phyloP scores from a whole-genome alignment of 1,284 basidiomycete species.

The Inonotus obliquus region DNA sequence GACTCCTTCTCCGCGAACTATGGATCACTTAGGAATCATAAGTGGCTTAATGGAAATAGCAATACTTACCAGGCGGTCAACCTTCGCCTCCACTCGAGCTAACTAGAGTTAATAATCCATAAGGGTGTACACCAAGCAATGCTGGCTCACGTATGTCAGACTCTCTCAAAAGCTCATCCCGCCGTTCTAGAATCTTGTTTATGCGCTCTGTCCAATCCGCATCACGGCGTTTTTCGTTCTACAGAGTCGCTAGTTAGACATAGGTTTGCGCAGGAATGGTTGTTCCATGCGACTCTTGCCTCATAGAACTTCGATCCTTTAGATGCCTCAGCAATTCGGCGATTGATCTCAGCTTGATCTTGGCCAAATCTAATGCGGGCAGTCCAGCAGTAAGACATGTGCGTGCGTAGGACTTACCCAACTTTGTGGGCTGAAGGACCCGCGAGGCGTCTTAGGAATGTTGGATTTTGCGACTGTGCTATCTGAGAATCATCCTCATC shows the following conservation, averaged over 20 bases:
- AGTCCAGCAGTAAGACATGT: neutral
- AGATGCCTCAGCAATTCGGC: conserved; percentile 73
- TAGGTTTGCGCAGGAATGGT: neutral
- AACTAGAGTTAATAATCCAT: neutral
- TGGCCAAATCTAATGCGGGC: conserved; percentile 50
- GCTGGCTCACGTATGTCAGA: conserved; percentile 53
- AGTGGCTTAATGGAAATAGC: neutral
- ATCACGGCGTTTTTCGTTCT: conserved; percentile 84
- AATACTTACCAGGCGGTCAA: conserved; percentile 45
- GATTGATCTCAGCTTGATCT: conserved; percentile 77
- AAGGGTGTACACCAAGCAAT: neutral
- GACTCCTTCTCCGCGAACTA: conserved; percentile 76
- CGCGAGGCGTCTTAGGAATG: conserved; percentile 67
- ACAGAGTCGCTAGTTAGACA: neutral
- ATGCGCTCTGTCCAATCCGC: conserved; percentile 74
- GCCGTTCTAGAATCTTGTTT: conserved; percentile 53
- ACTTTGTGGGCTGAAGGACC: conserved; percentile 76
- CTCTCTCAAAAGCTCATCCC: conserved; percentile 54
- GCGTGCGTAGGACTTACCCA: conserved; percentile 42
- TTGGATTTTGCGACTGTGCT: conserved; percentile 51
- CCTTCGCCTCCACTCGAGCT: conserved; percentile 49
- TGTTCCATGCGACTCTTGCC: conserved; percentile 34
- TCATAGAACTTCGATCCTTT: conserved; percentile 84
- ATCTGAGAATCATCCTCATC: conserved; percentile 1
- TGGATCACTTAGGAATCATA: neutral